Percentiles rank a stretch among this genome's conserved stretches.
phyloP scores from a whole-genome alignment of 305 asterid genomes.

The Solanum hybrid region DNA sequence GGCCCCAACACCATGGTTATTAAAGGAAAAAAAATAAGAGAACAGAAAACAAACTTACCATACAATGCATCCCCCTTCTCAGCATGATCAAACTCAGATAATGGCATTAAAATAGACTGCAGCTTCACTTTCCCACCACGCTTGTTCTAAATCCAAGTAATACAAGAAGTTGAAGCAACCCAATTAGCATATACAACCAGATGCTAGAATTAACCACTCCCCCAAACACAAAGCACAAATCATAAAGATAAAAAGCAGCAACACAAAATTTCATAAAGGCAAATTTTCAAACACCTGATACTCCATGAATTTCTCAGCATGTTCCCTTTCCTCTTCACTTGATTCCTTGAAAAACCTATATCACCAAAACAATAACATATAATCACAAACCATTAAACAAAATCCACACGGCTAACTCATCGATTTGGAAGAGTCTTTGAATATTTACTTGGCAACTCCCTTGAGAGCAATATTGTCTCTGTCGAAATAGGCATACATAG shows the following conservation, averaged over 20 bases:
- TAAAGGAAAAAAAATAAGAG: background rate
- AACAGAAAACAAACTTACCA: constrained; percentile 10
- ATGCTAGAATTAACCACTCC: background rate
- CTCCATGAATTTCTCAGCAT: constrained; percentile 28
- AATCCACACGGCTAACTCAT: background rate
- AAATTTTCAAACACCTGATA: constrained; percentile 14
- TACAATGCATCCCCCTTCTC: constrained; percentile 25
- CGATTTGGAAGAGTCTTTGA: background rate
- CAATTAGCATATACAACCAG: background rate
- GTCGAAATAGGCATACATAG: constrained; percentile 55
- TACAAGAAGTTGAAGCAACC: background rate
- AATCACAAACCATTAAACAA: background rate
- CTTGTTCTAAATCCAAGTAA: constrained; percentile 8
- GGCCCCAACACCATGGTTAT: background rate
- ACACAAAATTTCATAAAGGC: background rate
- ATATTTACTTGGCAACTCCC: constrained; percentile 45
- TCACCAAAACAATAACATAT: background rate
- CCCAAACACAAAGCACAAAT: background rate
- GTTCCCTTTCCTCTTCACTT: constrained; percentile 21
- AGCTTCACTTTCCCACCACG: constrained; percentile 22
- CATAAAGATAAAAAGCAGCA: background rate
- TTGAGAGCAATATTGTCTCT: constrained; percentile 56
- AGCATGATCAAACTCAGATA: constrained; percentile 17
- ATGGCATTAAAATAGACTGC: constrained; percentile 13
- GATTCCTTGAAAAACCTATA: constrained; percentile 26